Conservation (phyloP, 495 filamentous ascomycete genomes). For the Symbiotaphrina buchneri region DNA sequence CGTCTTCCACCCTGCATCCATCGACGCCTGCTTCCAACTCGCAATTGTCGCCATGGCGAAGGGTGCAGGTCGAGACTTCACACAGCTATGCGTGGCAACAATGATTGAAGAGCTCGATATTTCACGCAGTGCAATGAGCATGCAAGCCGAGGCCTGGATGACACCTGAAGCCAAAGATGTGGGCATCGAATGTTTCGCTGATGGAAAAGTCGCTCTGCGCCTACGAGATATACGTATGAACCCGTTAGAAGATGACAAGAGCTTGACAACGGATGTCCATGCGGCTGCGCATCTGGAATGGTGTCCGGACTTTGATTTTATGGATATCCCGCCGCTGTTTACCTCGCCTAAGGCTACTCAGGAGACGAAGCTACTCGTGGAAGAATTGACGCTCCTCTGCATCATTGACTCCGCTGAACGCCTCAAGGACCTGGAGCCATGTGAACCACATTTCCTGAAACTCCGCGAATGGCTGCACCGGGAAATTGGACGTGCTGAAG, state of each 20-base stretch:
- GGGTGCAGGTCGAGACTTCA: constrained; percentile 11
- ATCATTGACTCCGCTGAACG: constrained; percentile 9
- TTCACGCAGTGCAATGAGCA: constrained; percentile 7
- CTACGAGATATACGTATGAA: constrained; percentile 8
- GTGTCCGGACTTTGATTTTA: constrained; percentile 15
- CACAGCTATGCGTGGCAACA: constrained; percentile 12
- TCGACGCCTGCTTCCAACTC: constrained; percentile 20
- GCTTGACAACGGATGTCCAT: constrained; percentile 7
- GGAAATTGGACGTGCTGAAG: constrained; percentile 6
- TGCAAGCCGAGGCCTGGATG: constrained; percentile 5
- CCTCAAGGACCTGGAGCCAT: constrained; percentile 5
- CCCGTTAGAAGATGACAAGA: constrained; percentile 10
- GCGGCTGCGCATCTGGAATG: constrained; percentile 14
- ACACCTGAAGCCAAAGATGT: constrained; percentile 4
- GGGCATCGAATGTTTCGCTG: constrained; percentile 8
- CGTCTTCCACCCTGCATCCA: constrained; percentile 17
- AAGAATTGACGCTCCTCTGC: constrained; percentile 13
- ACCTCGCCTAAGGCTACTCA: constrained; percentile 3
- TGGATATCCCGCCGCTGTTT: constrained; percentile 8
- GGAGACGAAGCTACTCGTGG: constrained; percentile 5
- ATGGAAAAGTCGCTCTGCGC: constrained; percentile 7
- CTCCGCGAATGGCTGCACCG: constrained; percentile 12
- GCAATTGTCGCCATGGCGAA: constrained; percentile 12
- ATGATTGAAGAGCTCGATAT: constrained; percentile 17
- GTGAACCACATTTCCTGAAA: constrained; percentile 12